Base-by-base conservation (phyloP, 371 early-diverging fungal species). In the Actinomortierella wolfii region DNA sequence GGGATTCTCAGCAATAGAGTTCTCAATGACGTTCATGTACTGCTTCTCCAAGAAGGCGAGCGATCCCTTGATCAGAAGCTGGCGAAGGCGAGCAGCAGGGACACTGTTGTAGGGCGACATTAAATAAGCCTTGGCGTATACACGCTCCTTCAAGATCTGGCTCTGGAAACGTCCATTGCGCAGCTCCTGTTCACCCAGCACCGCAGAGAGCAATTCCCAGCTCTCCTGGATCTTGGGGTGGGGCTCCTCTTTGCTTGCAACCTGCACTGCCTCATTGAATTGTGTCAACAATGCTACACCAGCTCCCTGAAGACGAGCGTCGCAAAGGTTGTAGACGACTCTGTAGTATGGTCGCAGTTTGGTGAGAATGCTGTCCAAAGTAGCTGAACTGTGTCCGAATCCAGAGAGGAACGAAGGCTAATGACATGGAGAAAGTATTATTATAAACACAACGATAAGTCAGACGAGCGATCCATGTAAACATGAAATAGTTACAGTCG, bases 1-100 rank as follows among this genome's bases (percentile, higher is more conserved):
- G 11, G 89, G 87, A 53, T 88, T 77, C 54, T 83, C 83, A 17
- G 78, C 56, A 7, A 92, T 67, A 1, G 79, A 56, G 18, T 80
- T 76, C 21, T 90, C 85, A 25, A 92, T 69, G 62, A 84, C 84
- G 20, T 81, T 80, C 52, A 79, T 67, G 57, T 81, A 80, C 47
- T 68, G 66, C 25, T 63, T 65, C 57, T 77, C 69, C 56, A 79
- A 29, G 52, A 67, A 76, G 25, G 54, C 51, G 53, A 59, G 57
- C 52, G 77, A 67, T 54, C 75, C 67, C 24, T 57, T 51, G 45
- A 68, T 61, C 46, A 80, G 44, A 18, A 49, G 55, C 54, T 61
- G 57, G 23, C 70, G 77, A 51, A 79, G 56, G 21, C 51, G 18
- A 0, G 63, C 42, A 7, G 71, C 64, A 23, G 53, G 53, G 3